A percentile compares a stretch with the other conserved stretches of the same genome.
Evolutionary conservation across 2,329 filamentous ascomycete species (phyloP).

Genomic region (Teratosphaeria epicoccoides): DNA sequence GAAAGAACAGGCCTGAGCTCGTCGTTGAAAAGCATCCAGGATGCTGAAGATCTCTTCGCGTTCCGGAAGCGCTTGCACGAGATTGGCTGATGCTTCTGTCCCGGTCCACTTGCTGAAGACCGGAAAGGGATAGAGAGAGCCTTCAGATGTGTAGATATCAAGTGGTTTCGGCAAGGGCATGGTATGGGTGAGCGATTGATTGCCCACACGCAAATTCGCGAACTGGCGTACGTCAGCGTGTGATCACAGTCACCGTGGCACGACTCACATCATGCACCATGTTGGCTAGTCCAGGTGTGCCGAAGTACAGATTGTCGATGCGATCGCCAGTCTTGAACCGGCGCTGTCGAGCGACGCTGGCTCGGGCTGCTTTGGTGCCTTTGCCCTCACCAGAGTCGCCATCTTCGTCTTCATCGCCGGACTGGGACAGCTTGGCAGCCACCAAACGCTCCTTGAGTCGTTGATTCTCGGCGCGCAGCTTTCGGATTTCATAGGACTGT

Average conservation of each 20-base stretch:
- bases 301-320: slow-evolving; percentile 40
- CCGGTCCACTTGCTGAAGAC: slow-evolving; percentile 28
- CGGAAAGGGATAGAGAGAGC: slow-evolving; percentile 35
- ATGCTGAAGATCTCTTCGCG: slow-evolving; percentile 30
- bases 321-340: slow-evolving; percentile 31
- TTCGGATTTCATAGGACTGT: slow-evolving; percentile 38
- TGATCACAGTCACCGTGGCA: not conserved
- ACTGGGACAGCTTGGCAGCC: slow-evolving; percentile 17
- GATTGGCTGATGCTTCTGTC: slow-evolving; percentile 10
- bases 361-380: slow-evolving; percentile 13
- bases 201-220: slow-evolving; percentile 30
- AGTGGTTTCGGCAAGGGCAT: slow-evolving; percentile 26
- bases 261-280: slow-evolving; percentile 36
- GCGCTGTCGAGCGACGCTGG: slow-evolving; percentile 18
- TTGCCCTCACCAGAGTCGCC: slow-evolving; percentile 20
- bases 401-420: slow-evolving; percentile 31
- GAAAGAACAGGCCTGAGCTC: slow-evolving; percentile 35
- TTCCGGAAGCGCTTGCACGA: slow-evolving; percentile 29
- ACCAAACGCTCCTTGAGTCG: slow-evolving; percentile 34
- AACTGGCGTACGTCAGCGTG: slow-evolving; percentile 24
- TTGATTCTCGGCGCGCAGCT: slow-evolving; percentile 36
- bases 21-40: slow-evolving; percentile 33
- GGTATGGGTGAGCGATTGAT: slow-evolving; percentile 34
- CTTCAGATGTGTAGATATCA: slow-evolving; percentile 33
- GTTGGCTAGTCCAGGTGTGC: slow-evolving; percentile 38